Percentiles rank a stretch among this genome's conserved stretches.
These are phyloP conservation scores for Glycine tomentella DNA, from an alignment of 306 rosid genomes.

Conservation along the genomic window DNA sequence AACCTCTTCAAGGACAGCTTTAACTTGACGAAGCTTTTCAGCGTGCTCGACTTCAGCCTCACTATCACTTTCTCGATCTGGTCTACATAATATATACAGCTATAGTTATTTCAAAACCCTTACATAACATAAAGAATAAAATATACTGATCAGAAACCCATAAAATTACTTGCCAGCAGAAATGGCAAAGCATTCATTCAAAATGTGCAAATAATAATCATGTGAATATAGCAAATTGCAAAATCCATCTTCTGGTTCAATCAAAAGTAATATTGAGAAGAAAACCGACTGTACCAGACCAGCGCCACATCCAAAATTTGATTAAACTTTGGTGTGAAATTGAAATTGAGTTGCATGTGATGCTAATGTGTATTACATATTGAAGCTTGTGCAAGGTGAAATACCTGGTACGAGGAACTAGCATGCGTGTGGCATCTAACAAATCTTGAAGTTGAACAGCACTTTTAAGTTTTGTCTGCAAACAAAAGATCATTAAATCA, in stretches of 20 bases:
- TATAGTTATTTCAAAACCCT: constrained; percentile 41
- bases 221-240: constrained; percentile 20
- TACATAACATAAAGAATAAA: not conserved
- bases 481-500: constrained; percentile 41
- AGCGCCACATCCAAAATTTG: constrained; percentile 8
- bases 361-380: constrained; percentile 16
- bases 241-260: not conserved
- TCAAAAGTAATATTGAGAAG: not conserved
- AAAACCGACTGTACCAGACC: not conserved
- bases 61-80: constrained; percentile 94
- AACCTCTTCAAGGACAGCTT: constrained; percentile 99
- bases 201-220: constrained; percentile 23
- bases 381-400: constrained; percentile 30
- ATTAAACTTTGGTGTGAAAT: constrained; percentile 7
- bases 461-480: constrained; percentile 93
- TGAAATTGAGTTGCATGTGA: constrained; percentile 19
- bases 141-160: constrained; percentile 14
- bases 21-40: constrained; percentile 98
- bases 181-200: constrained; percentile 29
- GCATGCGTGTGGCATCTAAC: constrained; percentile 95
- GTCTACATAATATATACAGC: constrained; percentile 62
- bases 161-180: constrained; percentile 7
- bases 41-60: constrained; percentile 95
- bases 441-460: constrained; percentile 97
- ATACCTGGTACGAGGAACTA: constrained; percentile 93